Percentiles rank a stretch among this genome's conserved stretches.
Evolutionary conservation across 2,329 filamentous ascomycete species (phyloP).

Genomic region (Beauveria bassiana): DNA sequence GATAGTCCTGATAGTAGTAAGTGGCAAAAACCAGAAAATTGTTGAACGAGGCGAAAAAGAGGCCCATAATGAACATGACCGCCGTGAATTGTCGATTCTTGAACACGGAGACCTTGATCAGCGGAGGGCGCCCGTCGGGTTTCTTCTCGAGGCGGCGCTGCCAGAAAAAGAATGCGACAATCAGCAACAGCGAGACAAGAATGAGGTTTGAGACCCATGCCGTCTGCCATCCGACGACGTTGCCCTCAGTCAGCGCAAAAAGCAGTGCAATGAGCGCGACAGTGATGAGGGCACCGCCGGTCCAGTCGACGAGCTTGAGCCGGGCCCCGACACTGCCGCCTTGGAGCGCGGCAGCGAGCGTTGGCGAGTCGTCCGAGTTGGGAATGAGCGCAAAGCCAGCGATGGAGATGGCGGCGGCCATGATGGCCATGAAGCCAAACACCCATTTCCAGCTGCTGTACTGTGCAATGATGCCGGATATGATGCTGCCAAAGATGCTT

Average conservation of each 20-base stretch:
- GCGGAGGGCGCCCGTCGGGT: constrained; percentile 34
- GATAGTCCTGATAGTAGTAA: constrained; percentile 63
- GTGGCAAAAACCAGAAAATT: constrained; percentile 61
- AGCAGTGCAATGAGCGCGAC: constrained; percentile 53
- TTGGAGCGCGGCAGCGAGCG: constrained; percentile 5
- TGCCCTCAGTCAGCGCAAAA: constrained; percentile 61
- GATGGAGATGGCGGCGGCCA: constrained; percentile 48
- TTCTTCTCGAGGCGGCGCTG: constrained; percentile 37
- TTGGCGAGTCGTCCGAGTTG: neutral
- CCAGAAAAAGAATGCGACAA: constrained; percentile 52
- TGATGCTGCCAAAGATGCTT: constrained; percentile 55
- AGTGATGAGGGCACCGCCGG: constrained; percentile 57
- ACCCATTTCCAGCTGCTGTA: constrained; percentile 60
- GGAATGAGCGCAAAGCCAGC: constrained; percentile 55
- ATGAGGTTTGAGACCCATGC: constrained; percentile 56
- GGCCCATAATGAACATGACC: constrained; percentile 55
- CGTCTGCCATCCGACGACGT: constrained; percentile 58
- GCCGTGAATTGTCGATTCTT: constrained; percentile 50
- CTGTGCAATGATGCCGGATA: constrained; percentile 55
- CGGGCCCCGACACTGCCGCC: constrained; percentile 22
- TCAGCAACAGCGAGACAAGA: constrained; percentile 47
- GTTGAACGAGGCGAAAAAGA: constrained; percentile 63
- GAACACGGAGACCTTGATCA: constrained; percentile 63
- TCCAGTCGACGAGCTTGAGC: constrained; percentile 52
- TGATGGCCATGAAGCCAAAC: constrained; percentile 56